phyloP scores from a whole-genome alignment of 2,329 filamentous ascomycete genomes.

The Penicillium palitans region DNA sequence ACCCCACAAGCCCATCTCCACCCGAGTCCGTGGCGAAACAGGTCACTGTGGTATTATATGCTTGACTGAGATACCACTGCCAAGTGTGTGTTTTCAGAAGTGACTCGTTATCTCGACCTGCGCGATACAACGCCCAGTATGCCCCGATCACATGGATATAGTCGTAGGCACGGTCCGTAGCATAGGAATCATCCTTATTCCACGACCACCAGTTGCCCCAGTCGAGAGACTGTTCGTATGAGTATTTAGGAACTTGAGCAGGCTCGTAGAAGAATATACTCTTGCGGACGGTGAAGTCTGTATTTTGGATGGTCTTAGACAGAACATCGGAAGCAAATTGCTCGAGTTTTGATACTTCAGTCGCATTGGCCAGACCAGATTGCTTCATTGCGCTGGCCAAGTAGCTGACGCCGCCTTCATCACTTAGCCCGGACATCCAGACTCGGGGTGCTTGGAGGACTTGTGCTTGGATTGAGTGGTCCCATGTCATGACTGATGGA shows the following conservation, averaged over 20 bases:
- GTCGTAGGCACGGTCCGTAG: constrained; percentile 56
- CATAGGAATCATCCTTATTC: constrained; percentile 35
- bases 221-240: not conserved
- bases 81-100: constrained; percentile 2
- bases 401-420: not conserved
- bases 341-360: not conserved
- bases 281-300: not conserved
- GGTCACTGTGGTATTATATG: not conserved
- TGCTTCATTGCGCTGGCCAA: not conserved
- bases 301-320: not conserved
- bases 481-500: not conserved
- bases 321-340: not conserved
- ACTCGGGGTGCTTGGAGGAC: not conserved
- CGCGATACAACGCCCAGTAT: constrained; percentile 61
- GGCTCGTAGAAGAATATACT: not conserved
- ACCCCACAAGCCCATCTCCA: constrained; percentile 36
- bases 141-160: constrained; percentile 59
- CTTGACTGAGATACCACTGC: not conserved
- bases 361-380: not conserved
- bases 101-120: constrained; percentile 51
- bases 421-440: constrained; percentile 1
- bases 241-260: not conserved
- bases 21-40: constrained; percentile 39
- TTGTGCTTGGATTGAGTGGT: not conserved
- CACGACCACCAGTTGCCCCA: not conserved